Evolutionary conservation across 768 basidiomycete species (phyloP), one percentile per base, ranked within the genome.

Genomic region (Tephrocybe sp.): DNA sequence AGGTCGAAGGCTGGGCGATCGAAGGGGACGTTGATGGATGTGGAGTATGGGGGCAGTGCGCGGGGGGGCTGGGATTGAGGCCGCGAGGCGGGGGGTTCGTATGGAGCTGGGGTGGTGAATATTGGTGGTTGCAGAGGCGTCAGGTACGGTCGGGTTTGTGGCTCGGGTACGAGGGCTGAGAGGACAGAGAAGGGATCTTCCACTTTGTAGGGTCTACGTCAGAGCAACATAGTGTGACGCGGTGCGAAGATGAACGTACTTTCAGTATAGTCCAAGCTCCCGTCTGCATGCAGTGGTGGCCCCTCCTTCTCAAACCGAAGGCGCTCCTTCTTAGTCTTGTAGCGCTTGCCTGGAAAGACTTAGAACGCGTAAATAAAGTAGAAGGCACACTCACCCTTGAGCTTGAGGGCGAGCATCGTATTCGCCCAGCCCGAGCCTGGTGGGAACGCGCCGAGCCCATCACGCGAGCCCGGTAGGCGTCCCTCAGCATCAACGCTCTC

Each of bases 281-380:
- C 89, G 61, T 92, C 89, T n/a, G 79, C 62, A 5, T 73, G 72
- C 20, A 77, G 75, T 0, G 89, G 90, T 15, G 85, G 86, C 0
- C 89, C 89, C 53, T 84, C 82, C 53, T 80, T 85, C 60, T 91
- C 90, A 39, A 90, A 76, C n/a, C 86, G 75, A 51, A 90, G 58
- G 9, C 89, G 76, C 57, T 92, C 89, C 59, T 86, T 90, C 73
- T 92, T 92, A 1, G 88, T 90, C 49, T 79, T 80, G 61, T 90
- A 90, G 11, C 82, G 78, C 59, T 90, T 90, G 17, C 87, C 88
- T 88, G 51, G 34, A 17, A 14, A 7, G 39, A 50, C 10, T 36
- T 50, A 36, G 17, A 40, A 28, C 24, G 3, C 18, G 40, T 12
- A 38, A 41, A 39, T 2, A 9, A 7, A 45, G 1, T 7, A 43